Base-by-base conservation (phyloP, 768 basidiomycete species). In the Pulveroboletus ravenelii region DNA sequence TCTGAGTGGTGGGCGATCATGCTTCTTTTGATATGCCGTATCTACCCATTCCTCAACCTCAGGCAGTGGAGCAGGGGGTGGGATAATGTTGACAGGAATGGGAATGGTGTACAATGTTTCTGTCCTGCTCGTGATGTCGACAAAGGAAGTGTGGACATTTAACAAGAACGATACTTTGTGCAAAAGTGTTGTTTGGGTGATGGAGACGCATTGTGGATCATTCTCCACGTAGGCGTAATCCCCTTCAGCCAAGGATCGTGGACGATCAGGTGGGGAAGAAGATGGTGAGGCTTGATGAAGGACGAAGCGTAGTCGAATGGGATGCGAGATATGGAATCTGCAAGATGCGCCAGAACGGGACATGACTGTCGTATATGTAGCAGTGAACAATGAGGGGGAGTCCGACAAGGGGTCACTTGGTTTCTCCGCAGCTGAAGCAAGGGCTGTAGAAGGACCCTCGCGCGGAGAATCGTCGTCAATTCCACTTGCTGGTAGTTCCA, bases 331-430 rank as follows among this genome's bases (percentile, higher is more conserved):
- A 58, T 96, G 93, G 64, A 96, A 93, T 41, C 92, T 84, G 65
- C 92, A 93, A 17, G 91, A 87, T 38, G 93, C 93, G 41, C 95
- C 95, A 13, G 93, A 93, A 7, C 87, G 80, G 12, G 91, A 84
- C 25, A 97, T 73, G 45, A 85, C 74, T 3, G 77, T 74, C 35
- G 74, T 71, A 56, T 78, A 77, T 37, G 74, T 68, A 15, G 76
- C 69, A 27, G 73, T 72, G 52, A 72, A 72, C 17, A 68, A 54
- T 5, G 54, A 51, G 20, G 73, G 69, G n/a, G 74, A 72, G 27
- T 60, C 59, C 50, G 76, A 76, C 30, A 74, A 72, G 3, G 73
- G 71, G 6, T 72, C 63, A 53, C 59, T 61, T 23, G 61, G 54
- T 46, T 62, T 73, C 62, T 62, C 70, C 58, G 23, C 48, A 38